Percentiles rank a stretch among this genome's conserved stretches.
Conservation (phyloP, 768 basidiomycete genomes). For the Psilocybe tampanensis region DNA sequence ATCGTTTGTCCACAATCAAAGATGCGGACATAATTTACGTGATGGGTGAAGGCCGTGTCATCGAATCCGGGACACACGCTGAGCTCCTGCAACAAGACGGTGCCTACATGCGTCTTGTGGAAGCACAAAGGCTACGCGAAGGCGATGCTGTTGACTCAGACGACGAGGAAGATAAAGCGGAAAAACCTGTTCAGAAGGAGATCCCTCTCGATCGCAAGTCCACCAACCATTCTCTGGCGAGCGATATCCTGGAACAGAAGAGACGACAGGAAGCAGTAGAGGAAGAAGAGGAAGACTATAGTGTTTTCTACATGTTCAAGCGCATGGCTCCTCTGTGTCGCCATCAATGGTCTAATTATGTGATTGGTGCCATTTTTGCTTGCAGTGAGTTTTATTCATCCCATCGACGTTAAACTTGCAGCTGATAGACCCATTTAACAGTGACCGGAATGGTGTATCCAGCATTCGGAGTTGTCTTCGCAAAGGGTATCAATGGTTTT, state of each 20-base stretch:
- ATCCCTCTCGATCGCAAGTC: conserved; percentile 60
- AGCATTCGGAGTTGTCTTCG: conserved; percentile 70
- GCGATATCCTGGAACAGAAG: conserved; percentile 59
- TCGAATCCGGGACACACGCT: conserved; percentile 81
- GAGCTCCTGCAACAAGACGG: conserved; percentile 66
- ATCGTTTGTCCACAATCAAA: conserved; percentile 82
- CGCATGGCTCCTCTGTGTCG: conserved; percentile 70
- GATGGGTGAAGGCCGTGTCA: conserved; percentile 83
- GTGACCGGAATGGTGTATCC: conserved; percentile 73
- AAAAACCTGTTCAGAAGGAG: conserved; percentile 59
- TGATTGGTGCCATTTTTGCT: conserved; percentile 58
- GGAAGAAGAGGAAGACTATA: conserved; percentile 38
- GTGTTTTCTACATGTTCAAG: conserved; percentile 61
- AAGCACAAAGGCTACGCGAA: conserved; percentile 78
- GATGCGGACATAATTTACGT: conserved; percentile 84
- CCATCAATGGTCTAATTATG: conserved; percentile 60
- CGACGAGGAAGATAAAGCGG: conserved; percentile 29
- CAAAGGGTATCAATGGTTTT: conserved; percentile 62
- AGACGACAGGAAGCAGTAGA: conserved; percentile 24
- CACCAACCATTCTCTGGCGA: conserved; percentile 67
- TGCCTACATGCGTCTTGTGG: conserved; percentile 74
- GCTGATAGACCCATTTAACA: conserved; percentile 14
- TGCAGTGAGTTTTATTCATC: conserved; percentile 34
- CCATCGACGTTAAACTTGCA: background rate
- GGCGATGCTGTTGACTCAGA: conserved; percentile 10